Evolutionary conservation across 306 rosid species (phyloP).

Genomic region (Vigna nakashimae): DNA sequence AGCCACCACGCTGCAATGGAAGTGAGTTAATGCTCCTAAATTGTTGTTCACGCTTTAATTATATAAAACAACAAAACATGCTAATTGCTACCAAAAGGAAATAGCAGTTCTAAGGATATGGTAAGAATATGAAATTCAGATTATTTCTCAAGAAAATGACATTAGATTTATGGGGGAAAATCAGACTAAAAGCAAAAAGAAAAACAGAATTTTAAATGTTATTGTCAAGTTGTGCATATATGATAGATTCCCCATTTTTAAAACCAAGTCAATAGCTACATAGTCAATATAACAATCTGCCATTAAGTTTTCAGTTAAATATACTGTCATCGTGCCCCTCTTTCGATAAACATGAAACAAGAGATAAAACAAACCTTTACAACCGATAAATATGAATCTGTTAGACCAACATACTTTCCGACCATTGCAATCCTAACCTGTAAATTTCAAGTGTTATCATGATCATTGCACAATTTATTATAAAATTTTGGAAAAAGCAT

Average conservation of each 20-base stretch:
- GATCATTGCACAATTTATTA: conserved; percentile 22
- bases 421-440: conserved; percentile 99
- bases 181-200: neutral
- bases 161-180: conserved; percentile 27
- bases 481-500: conserved; percentile 25
- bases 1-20: conserved; percentile 29
- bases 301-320: conserved; percentile 9
- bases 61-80: neutral
- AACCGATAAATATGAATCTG: conserved; percentile 98
- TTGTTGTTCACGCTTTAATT: conserved; percentile 1
- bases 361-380: conserved; percentile 71
- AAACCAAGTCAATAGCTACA: conserved; percentile 22
- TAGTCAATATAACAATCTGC: conserved; percentile 21
- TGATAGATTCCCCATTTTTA: conserved; percentile 30
- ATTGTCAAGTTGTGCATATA: neutral
- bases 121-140: too few relatives aligned
- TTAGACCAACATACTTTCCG: conserved; percentile 93
- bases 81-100: too few relatives aligned
- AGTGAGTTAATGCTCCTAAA: conserved; percentile 17
- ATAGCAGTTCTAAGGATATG: too few relatives aligned
- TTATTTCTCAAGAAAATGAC: neutral
- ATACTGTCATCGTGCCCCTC: neutral
- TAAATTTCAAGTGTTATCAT: conserved; percentile 41
- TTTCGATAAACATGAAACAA: conserved; percentile 35
- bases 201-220: conserved; percentile 4